Evolutionary conservation across 208 protist species (phyloP).

Genomic region (Leishmania mexicana): DNA sequence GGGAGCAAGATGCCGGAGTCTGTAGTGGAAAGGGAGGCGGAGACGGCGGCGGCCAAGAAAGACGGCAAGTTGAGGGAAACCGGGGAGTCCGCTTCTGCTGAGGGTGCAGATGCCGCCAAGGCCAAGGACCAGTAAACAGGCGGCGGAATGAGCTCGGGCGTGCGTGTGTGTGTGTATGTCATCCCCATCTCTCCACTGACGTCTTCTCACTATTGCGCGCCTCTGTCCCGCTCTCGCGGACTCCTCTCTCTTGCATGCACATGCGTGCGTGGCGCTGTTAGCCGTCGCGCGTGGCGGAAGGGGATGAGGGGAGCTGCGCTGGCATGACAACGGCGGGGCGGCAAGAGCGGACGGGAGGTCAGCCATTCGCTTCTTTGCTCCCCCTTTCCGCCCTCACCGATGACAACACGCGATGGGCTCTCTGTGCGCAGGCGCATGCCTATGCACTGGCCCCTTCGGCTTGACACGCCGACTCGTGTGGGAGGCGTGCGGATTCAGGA

Average conservation of each 20-base stretch:
- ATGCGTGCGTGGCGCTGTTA: background rate
- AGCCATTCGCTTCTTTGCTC: background rate
- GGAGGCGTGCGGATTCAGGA: background rate
- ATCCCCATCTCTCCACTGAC: background rate
- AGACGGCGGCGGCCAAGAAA: background rate
- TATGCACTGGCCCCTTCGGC: background rate
- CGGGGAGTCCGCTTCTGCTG: background rate
- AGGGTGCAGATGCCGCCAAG: background rate
- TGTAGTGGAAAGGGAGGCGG: background rate
- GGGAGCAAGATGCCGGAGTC: slow-evolving; percentile 6
- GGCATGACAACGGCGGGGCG: background rate
- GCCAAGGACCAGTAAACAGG: background rate
- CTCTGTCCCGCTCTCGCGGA: background rate
- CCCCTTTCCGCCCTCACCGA: too few relatives aligned
- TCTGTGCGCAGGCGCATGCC: background rate
- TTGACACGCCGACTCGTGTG: background rate
- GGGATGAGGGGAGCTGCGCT: background rate
- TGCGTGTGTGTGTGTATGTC: background rate
- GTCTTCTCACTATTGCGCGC: background rate
- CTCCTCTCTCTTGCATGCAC: background rate
- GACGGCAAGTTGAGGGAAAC: background rate
- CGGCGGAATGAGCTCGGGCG: background rate
- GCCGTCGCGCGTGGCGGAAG: background rate
- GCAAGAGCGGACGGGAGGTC: background rate
- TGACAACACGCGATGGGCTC: background rate